Evolutionary conservation across 768 basidiomycete species (phyloP).

Genomic region (Leucocoprinus birnbaumii): DNA sequence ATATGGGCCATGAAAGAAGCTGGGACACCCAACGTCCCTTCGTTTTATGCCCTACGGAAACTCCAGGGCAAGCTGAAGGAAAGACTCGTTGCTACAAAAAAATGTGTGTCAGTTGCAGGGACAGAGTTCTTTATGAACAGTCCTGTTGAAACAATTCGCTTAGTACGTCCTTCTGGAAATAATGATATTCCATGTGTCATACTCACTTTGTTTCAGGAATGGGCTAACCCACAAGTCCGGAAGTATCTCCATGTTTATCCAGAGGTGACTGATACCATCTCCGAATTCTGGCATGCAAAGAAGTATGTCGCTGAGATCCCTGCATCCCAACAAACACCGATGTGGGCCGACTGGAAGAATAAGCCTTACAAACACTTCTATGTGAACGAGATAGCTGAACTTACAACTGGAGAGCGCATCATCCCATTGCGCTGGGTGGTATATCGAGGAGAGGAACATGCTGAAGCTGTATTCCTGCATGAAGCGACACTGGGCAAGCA

Average conservation of each 20-base stretch:
- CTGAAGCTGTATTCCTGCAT: not conserved
- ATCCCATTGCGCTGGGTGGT: constrained; percentile 21
- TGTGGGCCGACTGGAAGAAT: constrained; percentile 24
- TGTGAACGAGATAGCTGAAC: constrained; percentile 21
- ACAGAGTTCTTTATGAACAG: constrained; percentile 28
- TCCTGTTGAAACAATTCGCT: constrained; percentile 12
- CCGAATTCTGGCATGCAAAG: constrained; percentile 25
- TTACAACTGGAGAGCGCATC: constrained; percentile 14
- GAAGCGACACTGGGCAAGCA: too few relatives aligned
- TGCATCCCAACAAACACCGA: constrained; percentile 17
- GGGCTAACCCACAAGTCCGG: constrained; percentile 23
- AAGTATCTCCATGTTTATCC: constrained; percentile 22
- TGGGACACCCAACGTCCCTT: constrained; percentile 26
- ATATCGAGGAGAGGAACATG: constrained; percentile 9
- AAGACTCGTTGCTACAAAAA: constrained; percentile 13
- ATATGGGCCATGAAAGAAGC: constrained; percentile 30
- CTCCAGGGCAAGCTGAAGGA: constrained; percentile 19
- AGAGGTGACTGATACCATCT: constrained; percentile 16
- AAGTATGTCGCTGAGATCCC: constrained; percentile 21
- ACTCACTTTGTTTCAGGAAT: constrained; percentile 18
- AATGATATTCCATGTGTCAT: not conserved
- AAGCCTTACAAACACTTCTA: constrained; percentile 18
- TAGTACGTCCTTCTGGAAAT: constrained; percentile 12
- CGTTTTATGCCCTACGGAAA: constrained; percentile 21
- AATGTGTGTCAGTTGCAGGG: constrained; percentile 20